Percentiles rank a stretch among this genome's conserved stretches.
Evolutionary conservation across 495 filamentous ascomycete species (phyloP).

Genomic region (Durotheca rogersii): DNA sequence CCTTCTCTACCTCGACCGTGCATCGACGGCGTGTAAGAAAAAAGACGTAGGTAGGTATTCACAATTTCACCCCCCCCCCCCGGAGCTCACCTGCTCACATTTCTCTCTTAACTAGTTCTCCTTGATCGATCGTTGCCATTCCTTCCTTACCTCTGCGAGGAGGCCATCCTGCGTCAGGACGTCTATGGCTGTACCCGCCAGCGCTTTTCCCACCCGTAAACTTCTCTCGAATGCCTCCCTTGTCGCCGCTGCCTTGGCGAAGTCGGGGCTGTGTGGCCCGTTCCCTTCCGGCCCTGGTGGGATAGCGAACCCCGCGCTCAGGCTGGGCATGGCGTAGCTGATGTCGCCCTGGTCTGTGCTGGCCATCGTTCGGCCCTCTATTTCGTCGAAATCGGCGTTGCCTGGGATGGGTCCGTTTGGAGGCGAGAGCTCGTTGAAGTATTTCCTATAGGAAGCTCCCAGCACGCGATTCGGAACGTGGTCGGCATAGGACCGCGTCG

Average conservation of each 20-base stretch:
- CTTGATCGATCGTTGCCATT: constrained; percentile 28
- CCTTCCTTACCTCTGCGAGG: constrained; percentile 42
- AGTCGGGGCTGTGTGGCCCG: constrained; percentile 62
- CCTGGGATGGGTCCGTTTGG: constrained; percentile 41
- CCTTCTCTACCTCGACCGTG: no score
- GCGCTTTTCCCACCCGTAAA: constrained; percentile 55
- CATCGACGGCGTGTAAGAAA: no score
- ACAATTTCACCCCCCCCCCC: no score
- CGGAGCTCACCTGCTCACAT: no score
- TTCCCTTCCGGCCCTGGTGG: constrained; percentile 42
- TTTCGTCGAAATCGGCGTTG: constrained; percentile 47
- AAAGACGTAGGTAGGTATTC: not conserved
- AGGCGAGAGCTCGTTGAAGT: constrained; percentile 53
- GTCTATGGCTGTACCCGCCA: constrained; percentile 57
- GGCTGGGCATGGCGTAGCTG: constrained; percentile 62
- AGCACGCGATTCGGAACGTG: constrained; percentile 62
- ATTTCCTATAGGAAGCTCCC: constrained; percentile 51
- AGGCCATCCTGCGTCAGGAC: constrained; percentile 50
- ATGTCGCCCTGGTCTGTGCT: constrained; percentile 65
- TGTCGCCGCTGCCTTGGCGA: constrained; percentile 58
- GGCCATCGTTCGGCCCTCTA: constrained; percentile 54
- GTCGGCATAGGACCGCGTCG: constrained; percentile 56
- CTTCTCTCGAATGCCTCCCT: constrained; percentile 52
- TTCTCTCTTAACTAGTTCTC: not conserved
- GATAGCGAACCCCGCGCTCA: constrained; percentile 62